phyloP scores from a whole-genome alignment of 1,284 basidiomycete genomes.

The Puccinia hordei region DNA sequence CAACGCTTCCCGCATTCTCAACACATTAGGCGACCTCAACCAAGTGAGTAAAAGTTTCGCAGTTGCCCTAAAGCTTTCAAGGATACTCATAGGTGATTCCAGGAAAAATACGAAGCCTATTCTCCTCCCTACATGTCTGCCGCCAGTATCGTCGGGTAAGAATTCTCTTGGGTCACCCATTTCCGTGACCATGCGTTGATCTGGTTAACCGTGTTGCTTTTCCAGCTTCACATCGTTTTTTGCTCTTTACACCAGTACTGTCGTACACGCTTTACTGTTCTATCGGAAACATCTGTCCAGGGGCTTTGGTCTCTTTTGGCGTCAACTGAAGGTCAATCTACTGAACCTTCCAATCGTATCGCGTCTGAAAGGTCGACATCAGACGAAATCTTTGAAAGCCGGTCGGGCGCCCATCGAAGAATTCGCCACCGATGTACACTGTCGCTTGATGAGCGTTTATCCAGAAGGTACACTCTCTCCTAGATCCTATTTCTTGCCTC shows the following conservation, averaged over 20 bases:
- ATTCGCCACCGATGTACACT: constrained; percentile 57
- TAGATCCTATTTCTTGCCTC: neutral
- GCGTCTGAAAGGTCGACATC: constrained; percentile 53
- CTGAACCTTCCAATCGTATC: neutral
- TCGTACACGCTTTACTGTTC: constrained; percentile 61
- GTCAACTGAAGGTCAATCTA: neutral
- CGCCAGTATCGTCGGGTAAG: constrained; percentile 48
- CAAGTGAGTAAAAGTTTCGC: constrained; percentile 6
- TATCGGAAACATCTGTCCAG: constrained; percentile 61
- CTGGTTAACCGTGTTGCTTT: constrained; percentile 56
- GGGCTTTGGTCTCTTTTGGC: constrained; percentile 56
- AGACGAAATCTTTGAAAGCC: constrained; percentile 51
- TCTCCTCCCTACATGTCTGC: constrained; percentile 54
- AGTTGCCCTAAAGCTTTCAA: neutral
- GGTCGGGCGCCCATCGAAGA: constrained; percentile 48
- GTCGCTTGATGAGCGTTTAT: constrained; percentile 58
- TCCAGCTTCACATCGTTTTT: constrained; percentile 59
- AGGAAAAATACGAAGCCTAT: constrained; percentile 54
- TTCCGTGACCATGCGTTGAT: constrained; percentile 53
- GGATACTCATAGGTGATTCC: constrained; percentile 4
- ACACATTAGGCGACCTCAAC: constrained; percentile 27
- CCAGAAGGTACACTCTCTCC: constrained; percentile 53
- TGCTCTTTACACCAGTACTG: constrained; percentile 59
- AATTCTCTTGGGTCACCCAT: constrained; percentile 8
- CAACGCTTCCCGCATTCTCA: constrained; percentile 33